These are phyloP conservation scores for Plantago major DNA, from an alignment of 257 asterid genomes.

Conservation along the genomic window DNA sequence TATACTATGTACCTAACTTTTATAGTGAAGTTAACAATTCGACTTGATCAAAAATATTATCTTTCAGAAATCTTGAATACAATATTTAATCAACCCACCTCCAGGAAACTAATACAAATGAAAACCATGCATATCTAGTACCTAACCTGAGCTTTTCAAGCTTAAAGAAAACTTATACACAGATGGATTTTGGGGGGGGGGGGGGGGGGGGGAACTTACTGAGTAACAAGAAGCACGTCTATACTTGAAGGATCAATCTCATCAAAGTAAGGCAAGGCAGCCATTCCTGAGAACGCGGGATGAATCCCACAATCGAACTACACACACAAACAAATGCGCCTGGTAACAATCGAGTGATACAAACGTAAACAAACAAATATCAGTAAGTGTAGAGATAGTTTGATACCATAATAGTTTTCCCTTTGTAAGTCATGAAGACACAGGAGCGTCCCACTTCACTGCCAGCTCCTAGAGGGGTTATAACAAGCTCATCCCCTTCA, in stretches of 20 bases:
- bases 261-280: conserved; percentile 96
- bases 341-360: background rate
- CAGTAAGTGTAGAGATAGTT: background rate
- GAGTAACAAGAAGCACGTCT: conserved; percentile 92
- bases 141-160: background rate
- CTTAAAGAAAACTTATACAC: too few species aligned
- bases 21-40: too few species aligned
- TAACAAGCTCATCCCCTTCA: conserved; percentile 84
- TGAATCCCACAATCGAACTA: conserved; percentile 98
- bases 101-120: background rate
- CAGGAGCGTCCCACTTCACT: conserved; percentile 98
- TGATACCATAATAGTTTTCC: conserved; percentile 74
- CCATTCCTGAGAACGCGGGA: conserved; percentile 93
- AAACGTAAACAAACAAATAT: too few species aligned
- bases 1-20: too few species aligned
- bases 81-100: background rate
- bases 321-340: background rate
- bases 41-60: too few species aligned
- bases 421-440: conserved; percentile 83
- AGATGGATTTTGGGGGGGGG: too few species aligned
- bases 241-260: conserved; percentile 84
- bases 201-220: too few species aligned
- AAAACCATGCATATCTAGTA: background rate
- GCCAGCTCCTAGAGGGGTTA: conserved; percentile 94
- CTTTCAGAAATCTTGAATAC: too few species aligned